These are phyloP conservation scores for Holtermanniella nyarrowii DNA, from an alignment of 768 basidiomycete genomes.

Conservation along the genomic window DNA sequence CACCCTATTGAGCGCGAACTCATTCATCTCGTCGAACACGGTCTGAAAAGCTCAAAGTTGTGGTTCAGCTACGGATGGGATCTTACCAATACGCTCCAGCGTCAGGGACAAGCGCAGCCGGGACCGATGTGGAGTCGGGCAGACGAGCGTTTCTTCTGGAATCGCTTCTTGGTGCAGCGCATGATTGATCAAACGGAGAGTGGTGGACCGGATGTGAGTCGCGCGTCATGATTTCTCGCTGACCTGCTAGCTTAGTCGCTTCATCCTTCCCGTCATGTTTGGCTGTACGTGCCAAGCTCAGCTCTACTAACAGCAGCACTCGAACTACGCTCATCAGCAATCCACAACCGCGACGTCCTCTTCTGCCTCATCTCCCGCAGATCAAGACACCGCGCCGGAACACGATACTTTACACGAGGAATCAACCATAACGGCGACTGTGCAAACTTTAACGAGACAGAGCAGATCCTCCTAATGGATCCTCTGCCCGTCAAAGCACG, in stretches of 20 bases:
- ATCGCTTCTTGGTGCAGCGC: constrained; percentile 60
- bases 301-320: constrained; percentile 55
- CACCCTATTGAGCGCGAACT: constrained; percentile 83
- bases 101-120: constrained; percentile 55
- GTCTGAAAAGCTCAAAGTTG: constrained; percentile 68
- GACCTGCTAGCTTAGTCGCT: constrained; percentile 59
- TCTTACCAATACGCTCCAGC: constrained; percentile 74
- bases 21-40: constrained; percentile 72
- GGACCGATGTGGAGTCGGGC: constrained; percentile 48
- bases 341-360: constrained; percentile 69
- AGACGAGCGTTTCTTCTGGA: constrained; percentile 98
- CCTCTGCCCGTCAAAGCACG: constrained; percentile 21
- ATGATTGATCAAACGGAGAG: constrained; percentile 52
- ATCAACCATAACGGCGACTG: constrained; percentile 80
- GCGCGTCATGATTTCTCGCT: background rate
- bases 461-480: constrained; percentile 79
- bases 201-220: constrained; percentile 57
- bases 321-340: constrained; percentile 62
- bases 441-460: constrained; percentile 97
- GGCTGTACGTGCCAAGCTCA: constrained; percentile 62
- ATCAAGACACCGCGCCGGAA: constrained; percentile 87
- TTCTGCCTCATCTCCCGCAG: constrained; percentile 85
- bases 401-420: constrained; percentile 91
- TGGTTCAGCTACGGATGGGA: constrained; percentile 88
- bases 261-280: constrained; percentile 85